phyloP scores from a whole-genome alignment of 2,329 filamentous ascomycete genomes.

The Xylariaceae sp. region DNA sequence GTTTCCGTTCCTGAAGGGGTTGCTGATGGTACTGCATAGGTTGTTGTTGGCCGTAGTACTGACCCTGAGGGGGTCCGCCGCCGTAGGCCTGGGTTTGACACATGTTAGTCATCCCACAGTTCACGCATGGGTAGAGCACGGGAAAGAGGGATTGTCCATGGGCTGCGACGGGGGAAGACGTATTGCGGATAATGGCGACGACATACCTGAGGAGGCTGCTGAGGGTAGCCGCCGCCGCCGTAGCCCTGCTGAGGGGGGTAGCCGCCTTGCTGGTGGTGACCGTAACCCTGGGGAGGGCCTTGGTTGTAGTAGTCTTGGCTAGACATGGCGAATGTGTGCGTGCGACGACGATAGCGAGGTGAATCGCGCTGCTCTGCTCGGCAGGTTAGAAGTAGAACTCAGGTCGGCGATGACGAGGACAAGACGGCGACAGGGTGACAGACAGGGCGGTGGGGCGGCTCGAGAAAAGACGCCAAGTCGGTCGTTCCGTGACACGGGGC shows the following conservation, averaged over 20 bases:
- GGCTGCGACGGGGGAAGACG: background rate
- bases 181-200: background rate
- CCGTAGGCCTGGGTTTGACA: conserved; percentile 34
- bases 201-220: conserved; percentile 43
- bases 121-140: background rate
- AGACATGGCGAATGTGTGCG: conserved; percentile 18
- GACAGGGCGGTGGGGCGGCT: too few species aligned
- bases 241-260: conserved; percentile 30
- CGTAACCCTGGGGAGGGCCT: conserved; percentile 28
- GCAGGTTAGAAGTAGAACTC: conserved; percentile 3
- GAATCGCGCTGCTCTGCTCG: conserved; percentile 3
- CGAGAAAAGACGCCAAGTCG: too few species aligned
- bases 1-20: conserved; percentile 32
- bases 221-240: conserved; percentile 34
- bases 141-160: background rate
- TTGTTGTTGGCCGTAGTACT: conserved; percentile 38
- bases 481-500: too few species aligned
- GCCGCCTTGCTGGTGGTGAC: conserved; percentile 27
- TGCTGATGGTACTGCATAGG: conserved; percentile 46
- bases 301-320: conserved; percentile 32
- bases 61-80: conserved; percentile 35
- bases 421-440: too few species aligned
- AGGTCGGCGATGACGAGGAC: background rate
- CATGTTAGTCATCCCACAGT: conserved; percentile 2
- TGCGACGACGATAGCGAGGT: conserved; percentile 10